A percentile compares a stretch with the other conserved stretches of the same genome.
These are phyloP conservation scores for Aleurites moluccanus DNA, from an alignment of 441 rosid genomes.

Conservation along the genomic window DNA sequence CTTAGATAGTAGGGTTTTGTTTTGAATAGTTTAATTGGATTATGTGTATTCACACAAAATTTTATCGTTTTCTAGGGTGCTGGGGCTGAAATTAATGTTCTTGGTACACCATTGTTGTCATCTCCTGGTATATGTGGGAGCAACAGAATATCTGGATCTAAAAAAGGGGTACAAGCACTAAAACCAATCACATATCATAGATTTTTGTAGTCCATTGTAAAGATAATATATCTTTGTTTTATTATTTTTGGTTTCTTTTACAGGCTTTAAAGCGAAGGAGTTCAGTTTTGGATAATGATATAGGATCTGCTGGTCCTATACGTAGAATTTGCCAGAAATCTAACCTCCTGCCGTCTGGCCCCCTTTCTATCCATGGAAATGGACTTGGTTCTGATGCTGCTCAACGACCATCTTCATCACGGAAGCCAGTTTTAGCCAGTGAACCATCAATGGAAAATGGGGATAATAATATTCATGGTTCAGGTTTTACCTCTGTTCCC, in stretches of 20 bases:
- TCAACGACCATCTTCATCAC: slow-evolving; percentile 30
- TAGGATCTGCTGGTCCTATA: slow-evolving; percentile 79
- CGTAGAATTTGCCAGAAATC: slow-evolving; percentile 93
- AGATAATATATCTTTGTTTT: neutral
- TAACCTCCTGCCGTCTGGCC: slow-evolving; percentile 51
- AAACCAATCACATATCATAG: neutral
- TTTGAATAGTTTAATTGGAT: slow-evolving; percentile 11
- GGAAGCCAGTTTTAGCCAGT: slow-evolving; percentile 26
- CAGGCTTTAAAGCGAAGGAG: slow-evolving; percentile 82
- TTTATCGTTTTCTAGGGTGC: slow-evolving; percentile 38
- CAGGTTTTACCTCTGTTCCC: slow-evolving; percentile 55
- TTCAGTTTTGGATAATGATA: slow-evolving; percentile 71
- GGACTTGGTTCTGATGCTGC: slow-evolving; percentile 32
- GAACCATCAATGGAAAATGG: slow-evolving; percentile 40
- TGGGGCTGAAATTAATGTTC: slow-evolving; percentile 29
- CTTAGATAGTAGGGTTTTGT: slow-evolving; percentile 10
- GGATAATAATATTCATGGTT: slow-evolving; percentile 36
- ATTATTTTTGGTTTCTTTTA: slow-evolving; percentile 23
- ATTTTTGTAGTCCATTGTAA: neutral
- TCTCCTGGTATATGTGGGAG: too few relatives aligned
- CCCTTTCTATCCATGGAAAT: slow-evolving; percentile 27
- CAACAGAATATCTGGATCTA: slow-evolving; percentile 58
- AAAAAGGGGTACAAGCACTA: slow-evolving; percentile 50
- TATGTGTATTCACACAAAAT: slow-evolving; percentile 13
- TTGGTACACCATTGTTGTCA: slow-evolving; percentile 47